Base-by-base conservation (phyloP, 345 rosid genomes). In the Citrus australasica region DNA sequence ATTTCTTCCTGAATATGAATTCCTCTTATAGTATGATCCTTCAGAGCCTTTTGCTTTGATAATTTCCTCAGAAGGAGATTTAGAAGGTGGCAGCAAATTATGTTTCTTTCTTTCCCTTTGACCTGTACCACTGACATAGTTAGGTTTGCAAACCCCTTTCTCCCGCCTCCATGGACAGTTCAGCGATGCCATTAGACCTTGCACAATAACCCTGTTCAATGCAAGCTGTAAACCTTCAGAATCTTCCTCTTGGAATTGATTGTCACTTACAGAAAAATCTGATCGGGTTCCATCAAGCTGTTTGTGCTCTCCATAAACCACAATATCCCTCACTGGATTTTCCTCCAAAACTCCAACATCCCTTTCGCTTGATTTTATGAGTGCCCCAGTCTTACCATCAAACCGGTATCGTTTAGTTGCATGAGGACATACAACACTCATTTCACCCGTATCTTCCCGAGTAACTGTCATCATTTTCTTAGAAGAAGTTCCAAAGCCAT, bases 41-140 rank as follows among this genome's bases (percentile, higher is more conserved):
- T 8, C 76, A 25, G 78, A 64, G 75, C 78, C 75, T 79, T 85
- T 79, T 25, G 64, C 79, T 40, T 75, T 70, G 27, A 33, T 70
- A 79, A 53, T 80, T 60, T 63, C 32, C 82, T 76, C 65, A 24
- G 35, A 67, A 74, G 76, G n/a, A 74, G 84, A 67, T 71, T 78
- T 83, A 46, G 71, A 30, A 33, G 63, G 71, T 28, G n/a, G 37
- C 9, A 22, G 76, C 74, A 42, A 27, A 76, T 63, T 71, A 10
- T 76, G 69, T 82, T 77, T 85, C 85, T 71, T 86, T 7, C 86
- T 83, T 58, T 81, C 84, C n/a, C 61, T 87, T 81, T 74, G 84
- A 67, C 72, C 67, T 24, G 66, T 27, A 69, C 21, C 82, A 78
- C 68, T 76, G 69, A 61, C 51, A 58, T 70, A 55, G 19, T 79